These are phyloP conservation scores for Leccinum pellstonianum DNA, from an alignment of 768 basidiomycete genomes.

Conservation along the genomic window DNA sequence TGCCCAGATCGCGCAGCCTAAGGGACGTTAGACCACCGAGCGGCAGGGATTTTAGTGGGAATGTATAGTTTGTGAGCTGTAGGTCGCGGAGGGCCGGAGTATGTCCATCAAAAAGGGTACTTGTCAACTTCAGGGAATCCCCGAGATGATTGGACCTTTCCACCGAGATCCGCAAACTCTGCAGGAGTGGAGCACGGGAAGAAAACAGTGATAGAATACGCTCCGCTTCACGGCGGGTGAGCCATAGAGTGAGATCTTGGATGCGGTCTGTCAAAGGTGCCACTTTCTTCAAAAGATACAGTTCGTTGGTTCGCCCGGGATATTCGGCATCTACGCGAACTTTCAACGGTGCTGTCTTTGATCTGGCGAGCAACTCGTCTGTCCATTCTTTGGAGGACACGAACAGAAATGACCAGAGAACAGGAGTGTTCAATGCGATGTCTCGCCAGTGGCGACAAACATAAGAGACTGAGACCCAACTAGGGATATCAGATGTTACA, in stretches of 20 bases:
- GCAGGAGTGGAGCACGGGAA: constrained; percentile 34
- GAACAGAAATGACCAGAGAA: constrained; percentile 40
- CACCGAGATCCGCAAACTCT: constrained; percentile 28
- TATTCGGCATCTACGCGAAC: constrained; percentile 28
- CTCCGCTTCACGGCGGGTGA: constrained; percentile 16
- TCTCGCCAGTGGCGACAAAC: constrained; percentile 41
- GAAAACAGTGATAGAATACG: constrained; percentile 28
- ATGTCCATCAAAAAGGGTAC: constrained; percentile 31
- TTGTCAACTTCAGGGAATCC: constrained; percentile 23
- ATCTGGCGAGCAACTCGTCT: constrained; percentile 44
- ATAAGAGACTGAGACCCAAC: constrained; percentile 25
- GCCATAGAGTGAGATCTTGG: constrained; percentile 30
- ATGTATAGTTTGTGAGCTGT: constrained; percentile 34
- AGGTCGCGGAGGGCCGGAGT: constrained; percentile 37
- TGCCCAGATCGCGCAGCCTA: constrained; percentile 32
- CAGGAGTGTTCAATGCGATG: constrained; percentile 40
- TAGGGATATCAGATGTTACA: constrained; percentile 7
- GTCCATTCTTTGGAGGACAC: constrained; percentile 37
- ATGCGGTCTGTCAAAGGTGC: constrained; percentile 36
- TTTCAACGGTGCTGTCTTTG: constrained; percentile 38
- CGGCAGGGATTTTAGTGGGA: constrained; percentile 38
- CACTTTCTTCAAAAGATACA: constrained; percentile 32
- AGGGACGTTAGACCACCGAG: constrained; percentile 39
- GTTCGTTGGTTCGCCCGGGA: constrained; percentile 25
- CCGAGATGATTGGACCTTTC: constrained; percentile 17